Conservation (phyloP, 768 basidiomycete genomes). For the Russula sp. region DNA sequence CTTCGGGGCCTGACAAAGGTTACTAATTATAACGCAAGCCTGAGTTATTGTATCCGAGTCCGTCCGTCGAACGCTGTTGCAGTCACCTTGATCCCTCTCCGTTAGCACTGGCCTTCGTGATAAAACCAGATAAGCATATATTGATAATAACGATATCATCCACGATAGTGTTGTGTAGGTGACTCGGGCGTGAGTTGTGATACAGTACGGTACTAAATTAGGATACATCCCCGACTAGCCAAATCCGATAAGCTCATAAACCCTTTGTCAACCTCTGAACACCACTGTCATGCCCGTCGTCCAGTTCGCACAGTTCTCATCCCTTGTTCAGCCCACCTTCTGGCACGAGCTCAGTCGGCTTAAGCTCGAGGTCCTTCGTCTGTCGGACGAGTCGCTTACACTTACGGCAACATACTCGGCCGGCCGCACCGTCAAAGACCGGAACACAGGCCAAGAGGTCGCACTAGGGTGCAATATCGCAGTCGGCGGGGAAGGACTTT, state of each 20-base stretch:
- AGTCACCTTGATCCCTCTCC: too few relatives aligned
- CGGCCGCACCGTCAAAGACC: conserved; percentile 67
- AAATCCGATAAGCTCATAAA: background rate
- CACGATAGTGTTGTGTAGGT: too few relatives aligned
- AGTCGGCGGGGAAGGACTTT: conserved; percentile 62
- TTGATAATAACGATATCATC: too few relatives aligned
- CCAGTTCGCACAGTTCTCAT: conserved; percentile 86
- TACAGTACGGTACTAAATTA: background rate
- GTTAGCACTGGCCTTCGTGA: too few relatives aligned
- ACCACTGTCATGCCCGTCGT: conserved; percentile 51
- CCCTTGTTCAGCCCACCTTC: conserved; percentile 83
- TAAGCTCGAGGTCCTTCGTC: conserved; percentile 86
- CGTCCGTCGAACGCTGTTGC: too few relatives aligned
- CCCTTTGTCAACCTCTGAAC: background rate
- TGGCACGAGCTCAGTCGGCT: conserved; percentile 86
- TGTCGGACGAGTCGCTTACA: conserved; percentile 66
- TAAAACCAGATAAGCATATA: too few relatives aligned
- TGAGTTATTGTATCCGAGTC: too few relatives aligned
- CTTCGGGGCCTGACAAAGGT: too few relatives aligned
- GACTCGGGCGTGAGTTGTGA: too few relatives aligned
- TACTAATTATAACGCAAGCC: too few relatives aligned
- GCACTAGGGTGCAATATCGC: conserved; percentile 62
- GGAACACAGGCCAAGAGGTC: conserved; percentile 69
- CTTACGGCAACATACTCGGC: conserved; percentile 63
- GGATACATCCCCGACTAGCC: background rate